Evolutionary conservation across 225 moss, liverwort and hornwort species (phyloP).

Genomic region (Straminergon stramineum): DNA sequence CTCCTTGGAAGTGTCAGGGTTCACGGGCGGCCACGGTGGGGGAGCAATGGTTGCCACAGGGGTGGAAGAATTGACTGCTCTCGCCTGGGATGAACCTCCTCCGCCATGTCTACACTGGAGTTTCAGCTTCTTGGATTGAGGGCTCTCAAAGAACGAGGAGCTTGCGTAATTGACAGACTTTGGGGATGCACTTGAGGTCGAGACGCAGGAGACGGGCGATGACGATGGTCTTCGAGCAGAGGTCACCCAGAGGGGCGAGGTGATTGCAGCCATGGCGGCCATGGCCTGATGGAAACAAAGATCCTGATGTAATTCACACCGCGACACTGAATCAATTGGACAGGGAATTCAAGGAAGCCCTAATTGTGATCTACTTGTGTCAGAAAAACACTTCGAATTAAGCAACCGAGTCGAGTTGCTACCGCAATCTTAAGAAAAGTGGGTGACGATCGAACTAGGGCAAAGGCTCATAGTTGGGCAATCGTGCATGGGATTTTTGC

Average conservation of each 20-base stretch:
- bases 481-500: not conserved
- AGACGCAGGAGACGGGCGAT: not conserved
- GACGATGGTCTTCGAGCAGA: not conserved
- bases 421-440: not conserved
- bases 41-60: constrained; percentile 41
- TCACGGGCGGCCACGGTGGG: constrained; percentile 37
- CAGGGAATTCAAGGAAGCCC: not conserved
- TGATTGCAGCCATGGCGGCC: constrained; percentile 14
- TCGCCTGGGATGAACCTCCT: not conserved
- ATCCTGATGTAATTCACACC: not conserved
- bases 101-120: not conserved
- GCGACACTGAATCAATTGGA: not conserved
- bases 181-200: not conserved
- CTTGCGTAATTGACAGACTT: constrained; percentile 5
- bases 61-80: not conserved
- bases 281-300: not conserved
- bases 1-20: constrained; percentile 12
- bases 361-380: not conserved
- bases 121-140: constrained; percentile 1
- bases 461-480: not conserved
- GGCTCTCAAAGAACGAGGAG: constrained; percentile 15
- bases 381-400: not conserved
- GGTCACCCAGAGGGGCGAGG: not conserved
- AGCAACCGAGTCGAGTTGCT: not conserved
- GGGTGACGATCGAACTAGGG: not conserved